Base-by-base conservation (phyloP, 345 rosid species). In the Firmiana major region DNA sequence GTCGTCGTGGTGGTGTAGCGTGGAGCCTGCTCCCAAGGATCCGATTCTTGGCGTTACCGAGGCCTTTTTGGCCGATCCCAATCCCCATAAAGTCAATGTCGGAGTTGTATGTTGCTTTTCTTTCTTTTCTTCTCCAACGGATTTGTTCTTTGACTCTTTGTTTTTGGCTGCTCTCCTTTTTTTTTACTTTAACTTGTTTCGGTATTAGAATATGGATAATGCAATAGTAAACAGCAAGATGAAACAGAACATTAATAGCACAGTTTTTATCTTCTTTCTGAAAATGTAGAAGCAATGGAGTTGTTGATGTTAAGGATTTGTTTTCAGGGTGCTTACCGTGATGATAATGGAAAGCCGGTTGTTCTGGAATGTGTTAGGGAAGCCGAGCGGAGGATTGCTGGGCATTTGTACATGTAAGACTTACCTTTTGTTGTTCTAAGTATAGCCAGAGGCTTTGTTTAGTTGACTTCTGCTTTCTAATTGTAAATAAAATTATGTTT, bases 11-110 rank as follows among this genome's bases (percentile, higher is more conserved):
- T 95, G 99, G 98, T 80, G 84, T 66, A 88, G 78, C 90, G 93
- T 95, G 31, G 92, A 91, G 88, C 96, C 96, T 7, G 99, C 98
- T 17, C 83, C 96, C 9, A 95, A 90, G 81, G 99, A 95, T 81
- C 99, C 98, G 4, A 95, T 95, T 67, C 98, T 95, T 24, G 98
- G 99, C 26, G 99, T 95, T 70, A 93, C 99, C 55, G 99, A 95
- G 74, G 99, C 98, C 67, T 95, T 90, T 82, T 90, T 93, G 68
- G 97, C 96, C n/a, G 98, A 95, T 85, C 87, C 90, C 13, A 82
- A 80, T 79, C 97, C 96, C 5, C 87, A 86, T 2, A 95, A 95
- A 87, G 96, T 95, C 79, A 95, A 93, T 63, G 98, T 95, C 65
- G 99, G 99, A 85, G 99, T 95, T 63, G 99, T 95, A 64, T 81